These are phyloP conservation scores for Fraxinus angustifolia DNA, from an alignment of 305 asterid genomes.

Conservation along the genomic window DNA sequence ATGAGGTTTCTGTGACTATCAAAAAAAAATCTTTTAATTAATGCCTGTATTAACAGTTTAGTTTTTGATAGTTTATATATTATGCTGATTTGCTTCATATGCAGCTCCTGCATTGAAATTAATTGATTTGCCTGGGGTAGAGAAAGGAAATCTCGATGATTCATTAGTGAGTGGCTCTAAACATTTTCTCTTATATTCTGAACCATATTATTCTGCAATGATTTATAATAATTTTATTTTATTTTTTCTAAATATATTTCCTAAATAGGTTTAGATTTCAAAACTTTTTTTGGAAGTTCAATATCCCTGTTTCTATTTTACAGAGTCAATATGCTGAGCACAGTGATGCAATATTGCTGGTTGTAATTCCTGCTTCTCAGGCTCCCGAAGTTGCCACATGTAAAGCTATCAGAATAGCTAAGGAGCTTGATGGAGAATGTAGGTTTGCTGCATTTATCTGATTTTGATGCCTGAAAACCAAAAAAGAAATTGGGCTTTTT, in stretches of 20 bases:
- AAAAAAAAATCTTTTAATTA: not conserved
- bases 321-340: constrained; percentile 89
- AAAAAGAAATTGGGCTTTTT: not conserved
- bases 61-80: not conserved
- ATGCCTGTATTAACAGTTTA: not conserved
- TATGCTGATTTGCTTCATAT: constrained; percentile 29
- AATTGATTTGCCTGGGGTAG: constrained; percentile 89
- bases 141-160: constrained; percentile 74
- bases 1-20: not conserved
- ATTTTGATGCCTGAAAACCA: constrained; percentile 16
- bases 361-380: constrained; percentile 87
- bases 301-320: constrained; percentile 23
- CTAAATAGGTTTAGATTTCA: not conserved
- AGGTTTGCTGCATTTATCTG: constrained; percentile 28
- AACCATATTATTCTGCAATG: not conserved
- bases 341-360: constrained; percentile 88
- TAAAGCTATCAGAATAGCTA: constrained; percentile 91
- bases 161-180: constrained; percentile 59
- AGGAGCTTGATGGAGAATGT: constrained; percentile 98
- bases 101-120: constrained; percentile 83
- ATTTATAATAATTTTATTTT: not conserved
- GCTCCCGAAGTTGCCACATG: constrained; percentile 94
- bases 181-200: not conserved
- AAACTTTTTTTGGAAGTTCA: not conserved
- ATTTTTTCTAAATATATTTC: not conserved